Conservation (phyloP, 441 rosid species). For the Francoa sonchifolia region DNA sequence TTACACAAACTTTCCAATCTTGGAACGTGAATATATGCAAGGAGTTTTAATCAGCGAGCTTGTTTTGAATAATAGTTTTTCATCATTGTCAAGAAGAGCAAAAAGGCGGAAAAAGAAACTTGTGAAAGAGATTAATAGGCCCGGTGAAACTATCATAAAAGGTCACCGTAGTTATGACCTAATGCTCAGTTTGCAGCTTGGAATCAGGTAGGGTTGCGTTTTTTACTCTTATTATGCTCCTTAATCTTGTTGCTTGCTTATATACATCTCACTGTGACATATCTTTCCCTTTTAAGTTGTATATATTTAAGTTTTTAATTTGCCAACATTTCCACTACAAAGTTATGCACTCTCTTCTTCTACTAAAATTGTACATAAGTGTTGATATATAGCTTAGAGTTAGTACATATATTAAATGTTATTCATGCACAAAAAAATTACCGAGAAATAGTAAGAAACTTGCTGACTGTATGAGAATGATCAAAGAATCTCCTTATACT, state of each 20-base stretch:
- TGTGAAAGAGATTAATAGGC: slow-evolving; percentile 72
- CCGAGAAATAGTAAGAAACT: too few relatives aligned
- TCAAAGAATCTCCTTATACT: slow-evolving; percentile 1
- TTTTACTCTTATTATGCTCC: neutral
- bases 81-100: slow-evolving; percentile 62
- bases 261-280: neutral
- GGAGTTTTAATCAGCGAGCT: slow-evolving; percentile 87
- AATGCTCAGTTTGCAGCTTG: slow-evolving; percentile 95
- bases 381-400: too few relatives aligned
- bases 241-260: neutral
- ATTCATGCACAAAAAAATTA: too few relatives aligned
- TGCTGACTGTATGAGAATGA: slow-evolving; percentile 1
- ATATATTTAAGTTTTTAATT: neutral
- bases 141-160: slow-evolving; percentile 89
- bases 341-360: neutral
- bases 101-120: slow-evolving; percentile 55
- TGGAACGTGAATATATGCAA: slow-evolving; percentile 96
- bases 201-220: slow-evolving; percentile 65
- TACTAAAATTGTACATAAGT: too few relatives aligned
- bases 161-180: slow-evolving; percentile 94
- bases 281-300: neutral
- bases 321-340: too few relatives aligned
- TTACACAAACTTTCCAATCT: slow-evolving; percentile 38
- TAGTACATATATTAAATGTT: too few relatives aligned
- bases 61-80: slow-evolving; percentile 56